A percentile compares a stretch with the other conserved stretches of the same genome.
Evolutionary conservation across 768 basidiomycete genomes (phyloP).

Genomic region (Gautieria morchelliformis): DNA sequence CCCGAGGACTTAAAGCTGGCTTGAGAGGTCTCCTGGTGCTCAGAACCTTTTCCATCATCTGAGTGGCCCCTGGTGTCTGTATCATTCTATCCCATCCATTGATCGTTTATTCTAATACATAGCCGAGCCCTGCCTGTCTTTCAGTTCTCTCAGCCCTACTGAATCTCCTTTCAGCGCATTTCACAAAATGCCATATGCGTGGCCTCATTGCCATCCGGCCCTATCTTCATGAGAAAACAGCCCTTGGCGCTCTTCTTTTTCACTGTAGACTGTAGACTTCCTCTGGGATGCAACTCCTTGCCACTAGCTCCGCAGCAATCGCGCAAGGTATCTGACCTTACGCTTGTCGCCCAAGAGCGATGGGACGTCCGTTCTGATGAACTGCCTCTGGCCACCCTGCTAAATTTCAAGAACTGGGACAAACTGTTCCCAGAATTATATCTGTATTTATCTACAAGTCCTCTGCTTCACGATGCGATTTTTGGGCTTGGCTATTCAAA

Average conservation of each 20-base stretch:
- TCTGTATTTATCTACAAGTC: neutral
- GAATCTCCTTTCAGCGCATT: conserved; percentile 55
- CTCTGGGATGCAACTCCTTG: conserved; percentile 20
- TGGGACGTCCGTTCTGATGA: neutral
- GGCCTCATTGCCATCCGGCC: neutral
- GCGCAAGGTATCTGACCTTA: conserved; percentile 2
- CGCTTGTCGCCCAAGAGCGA: neutral
- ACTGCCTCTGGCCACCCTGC: neutral
- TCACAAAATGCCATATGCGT: conserved; percentile 24
- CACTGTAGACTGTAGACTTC: conserved; percentile 27
- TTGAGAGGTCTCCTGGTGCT: conserved; percentile 45
- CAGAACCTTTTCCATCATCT: conserved; percentile 57
- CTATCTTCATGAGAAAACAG: neutral
- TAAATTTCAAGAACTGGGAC: neutral
- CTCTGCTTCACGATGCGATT: neutral
- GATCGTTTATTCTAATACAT: conserved; percentile 17
- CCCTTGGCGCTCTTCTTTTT: conserved; percentile 42
- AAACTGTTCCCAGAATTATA: neutral
- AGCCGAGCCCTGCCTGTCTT: conserved; percentile 28
- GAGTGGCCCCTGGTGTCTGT: conserved; percentile 21
- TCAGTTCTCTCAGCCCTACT: conserved; percentile 53
- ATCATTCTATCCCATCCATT: neutral
- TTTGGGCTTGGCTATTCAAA: neutral
- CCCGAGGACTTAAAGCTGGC: conserved; percentile 56
- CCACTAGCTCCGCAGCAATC: conserved; percentile 8